These are phyloP conservation scores for Aspergillus sp. DNA, from an alignment of 2,329 filamentous ascomycete genomes.

Conservation along the genomic window DNA sequence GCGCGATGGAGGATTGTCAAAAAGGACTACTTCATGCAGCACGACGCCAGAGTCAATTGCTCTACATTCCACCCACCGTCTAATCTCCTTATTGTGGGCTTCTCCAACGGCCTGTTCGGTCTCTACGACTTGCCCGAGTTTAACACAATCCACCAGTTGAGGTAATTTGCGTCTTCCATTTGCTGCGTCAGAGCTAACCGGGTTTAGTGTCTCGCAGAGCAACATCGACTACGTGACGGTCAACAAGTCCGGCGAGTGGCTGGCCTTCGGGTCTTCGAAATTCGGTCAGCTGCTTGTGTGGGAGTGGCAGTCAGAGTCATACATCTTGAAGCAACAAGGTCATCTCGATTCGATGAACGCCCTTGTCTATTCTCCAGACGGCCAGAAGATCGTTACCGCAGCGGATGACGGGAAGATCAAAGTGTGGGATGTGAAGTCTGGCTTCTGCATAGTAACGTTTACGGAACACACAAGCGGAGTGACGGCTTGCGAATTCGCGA, in stretches of 20 bases:
- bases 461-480: slow-evolving; percentile 93
- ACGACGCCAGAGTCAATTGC: slow-evolving; percentile 75
- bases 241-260: slow-evolving; percentile 90
- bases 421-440: slow-evolving; percentile 92
- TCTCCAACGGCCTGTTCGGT: slow-evolving; percentile 88
- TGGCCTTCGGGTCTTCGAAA: slow-evolving; percentile 92
- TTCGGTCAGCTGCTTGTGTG: slow-evolving; percentile 93
- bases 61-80: slow-evolving; percentile 80
- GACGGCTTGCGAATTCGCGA: slow-evolving; percentile 85
- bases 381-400: slow-evolving; percentile 83
- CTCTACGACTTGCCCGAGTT: slow-evolving; percentile 95
- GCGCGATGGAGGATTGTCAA: slow-evolving; percentile 86
- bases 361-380: slow-evolving; percentile 85
- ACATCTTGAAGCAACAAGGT: slow-evolving; percentile 95
- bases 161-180: slow-evolving; percentile 23
- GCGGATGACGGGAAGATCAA: slow-evolving; percentile 98
- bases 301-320: slow-evolving; percentile 99
- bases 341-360: slow-evolving; percentile 96
- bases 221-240: slow-evolving; percentile 92
- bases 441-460: slow-evolving; percentile 96
- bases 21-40: slow-evolving; percentile 88
- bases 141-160: slow-evolving; percentile 79
- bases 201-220: slow-evolving; percentile 81
- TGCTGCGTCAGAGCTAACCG: slow-evolving; percentile 4
- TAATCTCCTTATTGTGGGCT: slow-evolving; percentile 90